Base-by-base conservation (phyloP, 1,284 basidiomycete genomes). In the Cystobasidiaceae sp. region DNA sequence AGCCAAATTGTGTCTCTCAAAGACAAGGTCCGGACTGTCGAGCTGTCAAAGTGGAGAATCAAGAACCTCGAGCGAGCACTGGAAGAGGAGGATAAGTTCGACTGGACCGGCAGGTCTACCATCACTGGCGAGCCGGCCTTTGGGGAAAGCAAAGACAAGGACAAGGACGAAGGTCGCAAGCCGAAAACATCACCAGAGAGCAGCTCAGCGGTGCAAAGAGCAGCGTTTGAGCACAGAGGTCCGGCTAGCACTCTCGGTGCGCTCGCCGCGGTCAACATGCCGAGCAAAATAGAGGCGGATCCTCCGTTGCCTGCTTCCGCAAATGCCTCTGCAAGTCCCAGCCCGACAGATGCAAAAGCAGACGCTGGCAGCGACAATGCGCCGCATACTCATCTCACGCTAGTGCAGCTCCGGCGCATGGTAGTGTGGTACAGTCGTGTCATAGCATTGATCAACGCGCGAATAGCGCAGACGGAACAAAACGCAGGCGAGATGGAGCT, bases 71-170 rank as follows among this genome's bases (percentile, higher is more conserved):
- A 89, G 71, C 84, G 85, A 32, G 89, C 89, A 0, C 77, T 91
- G n/a, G 75, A 77, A 11, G 85, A 87, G 8, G 90, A 91, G 75
- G 86, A 88, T 68, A 77, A 77, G 63, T 87, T 89, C 70, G 90
- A 93, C 75, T 94, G 90, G 90, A 90, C 90, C 0, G 90, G 90
- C 1, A 82, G 90, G n/a, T 85, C 84, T 1, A 84, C 88, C 71
- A 78, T 84, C 25, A 79, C 82, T 61, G 86, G 85, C 6, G 78
- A 79, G 25, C 70, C 75, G 0, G 82, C 83, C 64, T 64, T 55
- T 45, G 27, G 30, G 2, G 37, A 39, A 39, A 39, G 37, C 11
- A 9, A n/a, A 34, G n/a, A 23, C 28, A 46, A 11, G 51, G 11
- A 8, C 39, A 32, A 25, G 37, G 44, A 54, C n/a, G 44, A 51